Evolutionary conservation across 306 rosid genomes (phyloP).

Genomic region (Gleditsia sinensis): DNA sequence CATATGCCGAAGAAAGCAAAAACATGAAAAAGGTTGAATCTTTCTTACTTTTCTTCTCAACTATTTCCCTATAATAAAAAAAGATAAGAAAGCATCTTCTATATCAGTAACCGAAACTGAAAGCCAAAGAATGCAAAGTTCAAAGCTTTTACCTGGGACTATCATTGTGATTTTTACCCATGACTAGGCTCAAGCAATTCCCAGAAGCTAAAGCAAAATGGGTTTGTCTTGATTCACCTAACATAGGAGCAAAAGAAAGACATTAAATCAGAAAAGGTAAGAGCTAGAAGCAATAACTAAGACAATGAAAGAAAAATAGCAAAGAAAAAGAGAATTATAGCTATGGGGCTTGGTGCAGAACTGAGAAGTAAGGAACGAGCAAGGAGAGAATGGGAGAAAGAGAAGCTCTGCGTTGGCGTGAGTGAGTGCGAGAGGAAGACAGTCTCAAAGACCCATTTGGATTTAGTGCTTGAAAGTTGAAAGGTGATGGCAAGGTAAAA

Average conservation of each 20-base stretch:
- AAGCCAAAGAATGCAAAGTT: not conserved
- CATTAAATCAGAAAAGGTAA: not conserved
- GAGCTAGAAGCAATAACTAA: not conserved
- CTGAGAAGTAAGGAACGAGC: too few species aligned
- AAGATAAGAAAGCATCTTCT: not conserved
- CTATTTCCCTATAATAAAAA: not conserved
- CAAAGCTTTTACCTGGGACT: constrained; percentile 8
- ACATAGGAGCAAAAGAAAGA: not conserved
- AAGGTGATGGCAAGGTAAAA: not conserved
- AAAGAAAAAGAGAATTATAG: not conserved
- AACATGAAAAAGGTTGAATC: not conserved
- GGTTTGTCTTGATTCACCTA: not conserved
- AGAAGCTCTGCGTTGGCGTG: too few species aligned
- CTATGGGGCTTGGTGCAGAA: not conserved
- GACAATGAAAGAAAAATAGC: not conserved
- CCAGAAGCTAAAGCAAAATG: not conserved
- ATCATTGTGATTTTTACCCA: not conserved
- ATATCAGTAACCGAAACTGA: not conserved
- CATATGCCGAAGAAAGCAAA: not conserved
- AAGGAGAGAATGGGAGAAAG: too few species aligned
- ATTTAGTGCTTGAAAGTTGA: not conserved
- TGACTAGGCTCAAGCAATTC: not conserved
- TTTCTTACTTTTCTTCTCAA: not conserved
- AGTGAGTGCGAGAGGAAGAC: not conserved
- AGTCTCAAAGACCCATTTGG: not conserved